Evolutionary conservation across 164 flowering plant genomes (phyloP).

Genomic region (Tetrastigma voinierianum): DNA sequence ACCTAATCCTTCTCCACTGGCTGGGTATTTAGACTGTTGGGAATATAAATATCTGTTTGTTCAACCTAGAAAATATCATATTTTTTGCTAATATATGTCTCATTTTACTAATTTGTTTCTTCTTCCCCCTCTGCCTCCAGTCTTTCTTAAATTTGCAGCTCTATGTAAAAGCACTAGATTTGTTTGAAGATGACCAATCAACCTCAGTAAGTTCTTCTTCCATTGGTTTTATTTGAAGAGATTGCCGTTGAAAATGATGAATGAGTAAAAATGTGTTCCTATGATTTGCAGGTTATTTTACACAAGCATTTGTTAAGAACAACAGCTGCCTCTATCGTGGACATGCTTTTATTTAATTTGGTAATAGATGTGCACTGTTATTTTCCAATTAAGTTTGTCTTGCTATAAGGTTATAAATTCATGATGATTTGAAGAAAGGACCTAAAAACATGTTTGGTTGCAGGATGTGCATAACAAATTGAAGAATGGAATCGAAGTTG

Average conservation of each 20-base stretch:
- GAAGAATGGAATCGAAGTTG: constrained; percentile 79
- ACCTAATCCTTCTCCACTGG: too few relatives aligned
- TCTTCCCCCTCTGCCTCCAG: constrained; percentile 40
- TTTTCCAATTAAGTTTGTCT: background rate
- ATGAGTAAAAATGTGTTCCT: constrained; percentile 3
- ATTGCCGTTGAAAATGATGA: background rate
- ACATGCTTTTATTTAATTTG: constrained; percentile 63
- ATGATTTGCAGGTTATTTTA: constrained; percentile 58
- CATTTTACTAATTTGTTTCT: constrained; percentile 2
- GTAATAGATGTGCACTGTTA: constrained; percentile 30
- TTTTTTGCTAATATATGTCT: constrained; percentile 1
- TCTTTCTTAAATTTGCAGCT: constrained; percentile 80
- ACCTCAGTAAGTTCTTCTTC: constrained; percentile 58
- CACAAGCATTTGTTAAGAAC: constrained; percentile 86
- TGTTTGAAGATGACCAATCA: constrained; percentile 90
- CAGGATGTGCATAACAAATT: constrained; percentile 80
- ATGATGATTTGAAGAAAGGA: background rate
- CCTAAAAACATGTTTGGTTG: constrained; percentile 7
- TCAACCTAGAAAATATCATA: background rate
- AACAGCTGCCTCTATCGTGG: constrained; percentile 68
- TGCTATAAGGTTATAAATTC: background rate
- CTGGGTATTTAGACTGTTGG: background rate
- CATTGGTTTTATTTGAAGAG: constrained; percentile 3
- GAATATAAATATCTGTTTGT: background rate
- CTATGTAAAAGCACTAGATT: constrained; percentile 85